Conservation (phyloP, 129 eudicot genomes). For the Escallonia herrerae region DNA sequence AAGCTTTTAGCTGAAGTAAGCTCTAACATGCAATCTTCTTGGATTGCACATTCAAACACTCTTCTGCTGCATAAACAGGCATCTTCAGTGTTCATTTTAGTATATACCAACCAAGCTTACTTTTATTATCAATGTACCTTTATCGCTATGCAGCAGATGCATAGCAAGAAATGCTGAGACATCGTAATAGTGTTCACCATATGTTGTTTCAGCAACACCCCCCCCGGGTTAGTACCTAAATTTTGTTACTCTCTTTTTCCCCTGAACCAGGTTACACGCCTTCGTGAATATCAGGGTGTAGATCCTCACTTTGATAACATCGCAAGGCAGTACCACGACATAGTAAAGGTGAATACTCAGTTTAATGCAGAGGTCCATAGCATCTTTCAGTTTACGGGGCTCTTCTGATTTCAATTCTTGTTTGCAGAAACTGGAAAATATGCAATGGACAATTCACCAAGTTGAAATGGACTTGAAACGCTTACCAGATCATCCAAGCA, state of each 20-base stretch:
- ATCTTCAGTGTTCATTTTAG: too few species aligned
- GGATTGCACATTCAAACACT: too few species aligned
- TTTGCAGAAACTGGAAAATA: conserved; percentile 81
- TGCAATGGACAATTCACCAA: conserved; percentile 98
- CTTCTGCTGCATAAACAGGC: too few species aligned
- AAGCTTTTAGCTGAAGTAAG: too few species aligned
- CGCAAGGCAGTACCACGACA: conserved; percentile 93
- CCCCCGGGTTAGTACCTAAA: too few species aligned
- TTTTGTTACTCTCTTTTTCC: background rate
- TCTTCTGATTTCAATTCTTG: background rate
- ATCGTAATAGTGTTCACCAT: too few species aligned
- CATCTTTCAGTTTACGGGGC: background rate
- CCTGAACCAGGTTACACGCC: conserved; percentile 70
- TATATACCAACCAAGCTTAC: too few species aligned
- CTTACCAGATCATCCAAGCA: conserved; percentile 36
- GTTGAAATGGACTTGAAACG: conserved; percentile 93
- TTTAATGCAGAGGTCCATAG: background rate
- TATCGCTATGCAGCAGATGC: too few species aligned
- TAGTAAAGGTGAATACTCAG: conserved; percentile 54
- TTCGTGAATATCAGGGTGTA: conserved; percentile 97
- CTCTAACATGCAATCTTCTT: too few species aligned
- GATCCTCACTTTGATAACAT: conserved; percentile 92
- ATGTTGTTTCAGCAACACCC: too few species aligned
- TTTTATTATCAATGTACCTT: too few species aligned
- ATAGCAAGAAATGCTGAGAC: too few species aligned